Conservation (phyloP, 805 yeast species). For the Candida namnaoensis region DNA sequence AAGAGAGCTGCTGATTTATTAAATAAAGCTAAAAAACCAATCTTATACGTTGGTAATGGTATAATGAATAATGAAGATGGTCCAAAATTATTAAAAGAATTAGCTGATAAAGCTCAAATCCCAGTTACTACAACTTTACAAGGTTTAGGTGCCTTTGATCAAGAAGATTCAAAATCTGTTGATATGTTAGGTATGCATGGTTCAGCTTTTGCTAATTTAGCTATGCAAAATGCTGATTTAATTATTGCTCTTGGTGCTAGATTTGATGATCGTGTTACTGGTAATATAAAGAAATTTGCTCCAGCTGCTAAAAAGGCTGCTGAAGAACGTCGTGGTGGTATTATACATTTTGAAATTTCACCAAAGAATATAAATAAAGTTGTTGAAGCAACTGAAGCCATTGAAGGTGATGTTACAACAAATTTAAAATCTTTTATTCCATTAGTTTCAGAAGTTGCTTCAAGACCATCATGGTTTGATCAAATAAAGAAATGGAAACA, state of each 20-base stretch:
- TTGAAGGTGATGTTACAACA: conserved; percentile 90
- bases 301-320: conserved; percentile 92
- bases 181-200: conserved; percentile 99
- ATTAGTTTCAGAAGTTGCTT: conserved; percentile 49
- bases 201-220: conserved; percentile 86
- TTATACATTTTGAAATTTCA: conserved; percentile 89
- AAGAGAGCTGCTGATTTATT: conserved; percentile 69
- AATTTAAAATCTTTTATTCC: conserved; percentile 73
- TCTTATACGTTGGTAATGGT: conserved; percentile 91
- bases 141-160: conserved; percentile 92
- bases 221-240: conserved; percentile 89
- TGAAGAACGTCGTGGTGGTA: conserved; percentile 84
- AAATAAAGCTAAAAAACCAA: conserved; percentile 78
- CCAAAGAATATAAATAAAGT: conserved; percentile 98
- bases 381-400: conserved; percentile 90
- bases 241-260: conserved; percentile 94
- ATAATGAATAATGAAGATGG: conserved; percentile 73
- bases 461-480: conserved; percentile 74
- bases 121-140: conserved; percentile 96
- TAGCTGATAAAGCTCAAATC: conserved; percentile 83
- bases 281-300: conserved; percentile 78
- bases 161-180: conserved; percentile 78
- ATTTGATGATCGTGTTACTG: conserved; percentile 97
- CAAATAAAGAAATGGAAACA: conserved; percentile 75
- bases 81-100: conserved; percentile 68